phyloP scores from a whole-genome alignment of 2,329 filamentous ascomycete genomes.

The Sphaerostilbella broomeana region DNA sequence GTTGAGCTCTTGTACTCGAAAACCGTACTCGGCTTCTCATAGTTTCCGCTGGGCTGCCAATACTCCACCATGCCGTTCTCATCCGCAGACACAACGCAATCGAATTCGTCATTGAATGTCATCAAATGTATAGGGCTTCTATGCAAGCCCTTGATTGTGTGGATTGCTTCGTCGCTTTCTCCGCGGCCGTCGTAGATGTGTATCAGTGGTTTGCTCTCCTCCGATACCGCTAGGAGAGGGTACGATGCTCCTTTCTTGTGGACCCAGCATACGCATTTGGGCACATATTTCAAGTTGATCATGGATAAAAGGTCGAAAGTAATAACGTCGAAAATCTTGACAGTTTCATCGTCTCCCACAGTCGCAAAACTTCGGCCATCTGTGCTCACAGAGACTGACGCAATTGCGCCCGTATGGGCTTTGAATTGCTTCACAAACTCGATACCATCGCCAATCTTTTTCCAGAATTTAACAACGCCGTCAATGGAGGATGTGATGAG shows the following conservation, averaged over 20 bases:
- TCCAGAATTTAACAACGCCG: slow-evolving; percentile 99
- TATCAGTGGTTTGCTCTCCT: slow-evolving; percentile 65
- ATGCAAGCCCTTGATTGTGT: slow-evolving; percentile 75
- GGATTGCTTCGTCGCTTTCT: slow-evolving; percentile 67
- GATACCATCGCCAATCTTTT: slow-evolving; percentile 82
- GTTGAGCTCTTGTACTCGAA: slow-evolving; percentile 93
- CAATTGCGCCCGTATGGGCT: slow-evolving; percentile 81
- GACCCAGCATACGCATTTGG: slow-evolving; percentile 84
- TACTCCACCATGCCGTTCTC: slow-evolving; percentile 94
- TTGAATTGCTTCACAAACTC: slow-evolving; percentile 99
- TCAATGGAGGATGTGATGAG: slow-evolving; percentile 89
- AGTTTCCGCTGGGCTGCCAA: slow-evolving; percentile 74
- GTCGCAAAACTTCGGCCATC: slow-evolving; percentile 94
- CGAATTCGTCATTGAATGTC: slow-evolving; percentile 79
- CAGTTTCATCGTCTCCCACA: slow-evolving; percentile 66
- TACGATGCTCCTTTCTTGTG: slow-evolving; percentile 82
- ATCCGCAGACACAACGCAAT: slow-evolving; percentile 88
- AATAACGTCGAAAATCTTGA: slow-evolving; percentile 77
- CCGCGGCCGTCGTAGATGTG: slow-evolving; percentile 85
- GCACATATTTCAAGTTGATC: slow-evolving; percentile 67
- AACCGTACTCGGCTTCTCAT: slow-evolving; percentile 86
- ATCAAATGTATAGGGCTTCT: slow-evolving; percentile 74
- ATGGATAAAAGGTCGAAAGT: slow-evolving; percentile 85
- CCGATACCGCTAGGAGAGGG: slow-evolving; percentile 77
- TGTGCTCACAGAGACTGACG: slow-evolving; percentile 73